A percentile compares a stretch with the other conserved stretches of the same genome.
These are phyloP conservation scores for Boletus huronensis DNA, from an alignment of 768 basidiomycete species.

Conservation along the genomic window DNA sequence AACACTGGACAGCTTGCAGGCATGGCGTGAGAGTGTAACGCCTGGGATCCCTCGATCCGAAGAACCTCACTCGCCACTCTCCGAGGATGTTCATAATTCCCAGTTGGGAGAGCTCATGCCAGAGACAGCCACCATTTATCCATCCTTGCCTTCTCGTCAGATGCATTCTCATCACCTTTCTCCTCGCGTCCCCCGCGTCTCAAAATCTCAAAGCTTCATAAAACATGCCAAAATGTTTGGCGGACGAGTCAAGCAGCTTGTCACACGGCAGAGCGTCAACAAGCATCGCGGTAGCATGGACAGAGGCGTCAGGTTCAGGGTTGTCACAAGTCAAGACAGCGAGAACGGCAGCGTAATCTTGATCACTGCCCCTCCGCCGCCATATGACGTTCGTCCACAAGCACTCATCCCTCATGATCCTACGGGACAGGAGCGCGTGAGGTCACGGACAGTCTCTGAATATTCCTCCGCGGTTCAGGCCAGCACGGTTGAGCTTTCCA, in stretches of 20 bases:
- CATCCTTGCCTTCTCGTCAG: constrained; percentile 9
- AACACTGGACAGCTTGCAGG: constrained; percentile 25
- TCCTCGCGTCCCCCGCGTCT: not conserved
- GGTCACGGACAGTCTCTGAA: constrained; percentile 22
- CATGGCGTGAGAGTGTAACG: constrained; percentile 27
- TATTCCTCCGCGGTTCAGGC: constrained; percentile 21
- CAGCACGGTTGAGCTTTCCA: constrained; percentile 8
- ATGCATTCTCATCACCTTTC: not conserved
- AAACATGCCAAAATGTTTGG: constrained; percentile 28
- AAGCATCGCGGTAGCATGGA: constrained; percentile 21
- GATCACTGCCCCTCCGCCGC: constrained; percentile 30
- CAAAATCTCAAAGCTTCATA: constrained; percentile 19
- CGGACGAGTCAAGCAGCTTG: constrained; percentile 28
- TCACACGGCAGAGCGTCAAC: constrained; percentile 11
- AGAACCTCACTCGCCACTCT: constrained; percentile 10
- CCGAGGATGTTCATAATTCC: constrained; percentile 10
- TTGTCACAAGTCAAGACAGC: constrained; percentile 27
- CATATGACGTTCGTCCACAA: constrained; percentile 17
- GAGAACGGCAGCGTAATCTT: constrained; percentile 30
- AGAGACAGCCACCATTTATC: constrained; percentile 2
- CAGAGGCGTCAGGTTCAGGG: constrained; percentile 14
- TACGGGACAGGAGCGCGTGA: constrained; percentile 4
- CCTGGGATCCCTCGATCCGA: constrained; percentile 18
- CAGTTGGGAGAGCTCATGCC: constrained; percentile 5
- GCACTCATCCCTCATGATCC: constrained; percentile 4